These are phyloP conservation scores for Triangularia verruculosa DNA, from an alignment of 2,329 filamentous ascomycete genomes.

Conservation along the genomic window DNA sequence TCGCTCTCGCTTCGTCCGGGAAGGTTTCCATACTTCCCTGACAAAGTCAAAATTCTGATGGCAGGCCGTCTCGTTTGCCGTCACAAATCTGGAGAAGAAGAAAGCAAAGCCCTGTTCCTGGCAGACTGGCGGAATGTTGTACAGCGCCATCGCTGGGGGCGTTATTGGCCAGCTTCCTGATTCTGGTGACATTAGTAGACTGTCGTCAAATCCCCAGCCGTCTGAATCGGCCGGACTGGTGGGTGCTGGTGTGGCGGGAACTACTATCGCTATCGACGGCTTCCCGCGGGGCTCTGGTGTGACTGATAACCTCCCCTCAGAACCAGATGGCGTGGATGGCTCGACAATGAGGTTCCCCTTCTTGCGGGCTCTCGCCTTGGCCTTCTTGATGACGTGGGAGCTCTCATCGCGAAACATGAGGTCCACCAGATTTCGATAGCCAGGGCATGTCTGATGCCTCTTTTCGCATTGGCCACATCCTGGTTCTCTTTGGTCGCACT, in stretches of 20 bases:
- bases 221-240: conserved; percentile 17
- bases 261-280: conserved; percentile 21
- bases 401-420: conserved; percentile 59
- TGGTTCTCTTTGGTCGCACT: conserved; percentile 54
- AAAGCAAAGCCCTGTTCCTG: conserved; percentile 47
- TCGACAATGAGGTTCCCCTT: conserved; percentile 25
- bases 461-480: conserved; percentile 55
- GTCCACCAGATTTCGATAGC: conserved; percentile 54
- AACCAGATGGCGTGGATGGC: conserved; percentile 26
- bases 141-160: conserved; percentile 30
- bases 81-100: conserved; percentile 52
- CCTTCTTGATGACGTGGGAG: conserved; percentile 53
- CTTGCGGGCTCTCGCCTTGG: conserved; percentile 37
- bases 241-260: conserved; percentile 19
- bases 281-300: conserved; percentile 27
- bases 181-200: conserved; percentile 33
- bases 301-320: conserved; percentile 21
- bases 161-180: conserved; percentile 34
- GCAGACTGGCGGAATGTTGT: conserved; percentile 34
- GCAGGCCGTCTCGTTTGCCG: conserved; percentile 43
- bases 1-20: conserved; percentile 32
- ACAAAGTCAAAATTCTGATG: conserved; percentile 53
- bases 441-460: conserved; percentile 50
- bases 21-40: conserved; percentile 51
- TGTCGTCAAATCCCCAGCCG: conserved; percentile 29